Evolutionary conservation across 2,329 filamentous ascomycete genomes (phyloP), one percentile per base, ranked within the genome.

Genomic region (Passalora sequoiae): DNA sequence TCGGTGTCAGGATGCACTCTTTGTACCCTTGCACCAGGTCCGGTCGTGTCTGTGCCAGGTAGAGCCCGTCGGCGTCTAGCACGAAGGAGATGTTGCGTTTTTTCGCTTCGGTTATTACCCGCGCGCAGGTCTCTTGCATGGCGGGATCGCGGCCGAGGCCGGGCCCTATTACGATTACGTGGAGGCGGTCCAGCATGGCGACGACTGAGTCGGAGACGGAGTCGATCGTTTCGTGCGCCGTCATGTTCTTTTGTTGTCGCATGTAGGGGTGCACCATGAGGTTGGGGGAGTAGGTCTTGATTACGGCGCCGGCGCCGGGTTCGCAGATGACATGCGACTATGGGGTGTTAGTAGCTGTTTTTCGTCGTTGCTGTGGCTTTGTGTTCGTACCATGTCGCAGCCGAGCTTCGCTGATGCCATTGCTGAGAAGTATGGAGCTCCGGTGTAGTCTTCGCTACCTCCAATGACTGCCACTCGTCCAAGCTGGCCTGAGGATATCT

Each of bases 241-340:
- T 64, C 40, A 77, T 68, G 55, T 78, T 74, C 55, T 77, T 74
- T 33, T 80, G 78, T 66, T 92, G 87, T 21, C 88, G 85, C 80
- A 98, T 91, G 55, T 96, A 78, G 1, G 92, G 92, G 66, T 97
- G 92, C 8, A 98, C 92, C 91, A 98, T 98, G 20, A 98, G 75
- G 65, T 97, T 96, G 2, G 92, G 92, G 15, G 89, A 96, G 71
- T 97, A 98, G 3, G 88, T 87, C 72, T 98, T 98, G 69, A 98
- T 95, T 27, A 96, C 89, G 60, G 72, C 63, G 45, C 67, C 88
- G 2, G 92, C 92, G 42, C 78, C 84, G 7, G 86, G 88, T 47
- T 94, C 94, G 73, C 92, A 98, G 61, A 98, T 94, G 50, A 98
- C 84, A 69, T 96, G 91, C 52, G 84, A 88, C 88, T 88, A 41